phyloP scores from a whole-genome alignment of 164 flowering plant genomes.

The Dillenia turbinata region DNA sequence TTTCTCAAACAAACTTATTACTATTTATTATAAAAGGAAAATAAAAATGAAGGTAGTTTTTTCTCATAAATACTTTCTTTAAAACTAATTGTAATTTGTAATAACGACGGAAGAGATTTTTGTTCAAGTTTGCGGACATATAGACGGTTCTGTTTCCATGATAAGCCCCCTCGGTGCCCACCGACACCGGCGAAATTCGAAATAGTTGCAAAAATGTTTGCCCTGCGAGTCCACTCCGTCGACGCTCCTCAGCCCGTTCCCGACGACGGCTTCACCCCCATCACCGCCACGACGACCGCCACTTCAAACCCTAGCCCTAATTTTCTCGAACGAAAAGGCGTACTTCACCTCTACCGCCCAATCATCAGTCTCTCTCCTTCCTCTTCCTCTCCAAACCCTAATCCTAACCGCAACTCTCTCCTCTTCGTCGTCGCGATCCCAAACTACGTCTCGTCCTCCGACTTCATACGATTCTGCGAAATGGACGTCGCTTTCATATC shows the following conservation, averaged over 20 bases:
- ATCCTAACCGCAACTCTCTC: constrained; percentile 30
- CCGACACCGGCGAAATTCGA: not conserved
- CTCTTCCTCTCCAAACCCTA: constrained; percentile 27
- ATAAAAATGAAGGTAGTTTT: no score
- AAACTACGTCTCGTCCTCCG: constrained; percentile 55
- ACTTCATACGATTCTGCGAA: constrained; percentile 64
- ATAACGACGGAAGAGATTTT: no score
- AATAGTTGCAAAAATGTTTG: constrained; percentile 40
- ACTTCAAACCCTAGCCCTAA: constrained; percentile 18
- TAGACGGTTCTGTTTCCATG: no score
- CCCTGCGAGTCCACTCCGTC: constrained; percentile 73
- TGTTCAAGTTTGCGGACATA: no score
- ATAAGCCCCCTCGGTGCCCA: not conserved
- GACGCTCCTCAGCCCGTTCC: constrained; percentile 30
- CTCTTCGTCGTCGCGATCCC: constrained; percentile 86
- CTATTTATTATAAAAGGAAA: no score
- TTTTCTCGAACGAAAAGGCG: constrained; percentile 59
- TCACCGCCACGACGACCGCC: constrained; percentile 12
- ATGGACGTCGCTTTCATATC: constrained; percentile 38
- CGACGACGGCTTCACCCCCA: constrained; percentile 8
- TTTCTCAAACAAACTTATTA: no score
- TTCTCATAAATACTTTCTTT: no score
- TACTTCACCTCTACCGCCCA: constrained; percentile 71
- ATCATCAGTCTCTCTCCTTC: constrained; percentile 24
- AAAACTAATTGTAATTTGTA: no score